Conservation (phyloP, 768 basidiomycete genomes). For the Amanita polypyramis region DNA sequence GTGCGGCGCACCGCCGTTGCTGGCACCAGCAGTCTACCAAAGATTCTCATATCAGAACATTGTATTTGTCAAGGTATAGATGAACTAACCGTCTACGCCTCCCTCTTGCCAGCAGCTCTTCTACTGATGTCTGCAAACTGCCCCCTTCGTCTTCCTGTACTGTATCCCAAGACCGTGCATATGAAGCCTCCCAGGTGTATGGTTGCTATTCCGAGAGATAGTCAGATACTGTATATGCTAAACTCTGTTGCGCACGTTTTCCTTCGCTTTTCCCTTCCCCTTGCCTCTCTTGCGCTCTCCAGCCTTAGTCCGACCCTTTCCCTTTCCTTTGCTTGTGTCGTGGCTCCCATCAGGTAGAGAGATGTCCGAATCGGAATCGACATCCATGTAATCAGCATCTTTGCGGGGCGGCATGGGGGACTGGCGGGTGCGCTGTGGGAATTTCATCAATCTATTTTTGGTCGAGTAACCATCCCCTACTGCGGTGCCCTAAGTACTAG, state of each 20-base stretch:
- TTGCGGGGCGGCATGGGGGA: constrained; percentile 22
- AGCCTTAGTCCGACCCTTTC: constrained; percentile 46
- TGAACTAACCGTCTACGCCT: constrained; percentile 66
- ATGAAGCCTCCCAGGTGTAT: constrained; percentile 95
- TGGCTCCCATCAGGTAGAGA: constrained; percentile 47
- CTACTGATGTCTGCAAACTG: constrained; percentile 81
- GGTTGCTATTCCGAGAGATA: constrained; percentile 45
- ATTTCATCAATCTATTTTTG: neutral
- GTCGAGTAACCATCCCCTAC: too few species aligned
- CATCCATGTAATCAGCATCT: constrained; percentile 37
- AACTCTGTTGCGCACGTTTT: constrained; percentile 23
- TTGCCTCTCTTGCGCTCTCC: constrained; percentile 44
- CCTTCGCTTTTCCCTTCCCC: constrained; percentile 45
- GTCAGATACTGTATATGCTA: neutral
- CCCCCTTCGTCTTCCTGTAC: constrained; percentile 95
- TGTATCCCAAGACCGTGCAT: constrained; percentile 92
- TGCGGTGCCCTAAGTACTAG: too few species aligned
- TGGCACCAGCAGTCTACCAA: constrained; percentile 61
- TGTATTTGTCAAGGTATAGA: neutral
- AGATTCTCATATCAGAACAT: constrained; percentile 1
- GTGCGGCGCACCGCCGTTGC: constrained; percentile 83
- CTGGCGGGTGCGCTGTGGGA: too few species aligned
- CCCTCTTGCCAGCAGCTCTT: constrained; percentile 79
- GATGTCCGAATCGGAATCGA: constrained; percentile 66
- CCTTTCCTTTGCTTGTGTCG: constrained; percentile 47